Evolutionary conservation across 1,284 basidiomycete genomes (phyloP).

Genomic region (Phlebopus sp.): DNA sequence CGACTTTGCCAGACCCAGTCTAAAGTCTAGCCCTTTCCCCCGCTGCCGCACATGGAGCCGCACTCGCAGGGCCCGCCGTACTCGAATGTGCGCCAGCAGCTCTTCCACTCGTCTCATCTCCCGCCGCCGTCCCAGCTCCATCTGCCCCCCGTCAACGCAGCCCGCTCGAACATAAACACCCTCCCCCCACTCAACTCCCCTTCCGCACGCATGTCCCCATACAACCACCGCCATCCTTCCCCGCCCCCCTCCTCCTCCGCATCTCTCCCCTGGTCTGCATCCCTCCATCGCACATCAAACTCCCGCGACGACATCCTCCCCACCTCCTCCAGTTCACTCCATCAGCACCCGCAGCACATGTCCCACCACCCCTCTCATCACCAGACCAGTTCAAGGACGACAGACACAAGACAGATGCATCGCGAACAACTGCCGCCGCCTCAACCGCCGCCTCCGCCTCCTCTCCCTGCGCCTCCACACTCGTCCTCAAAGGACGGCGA

Average conservation of each 20-base stretch:
- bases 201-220: slow-evolving; percentile 23
- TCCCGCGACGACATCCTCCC: slow-evolving; percentile 38
- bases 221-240: slow-evolving; percentile 25
- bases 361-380: slow-evolving; percentile 15
- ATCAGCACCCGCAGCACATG: slow-evolving; percentile 15
- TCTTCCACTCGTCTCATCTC: slow-evolving; percentile 40
- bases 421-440: slow-evolving; percentile 24
- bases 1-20: neutral
- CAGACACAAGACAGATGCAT: slow-evolving; percentile 28
- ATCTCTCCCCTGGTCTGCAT: slow-evolving; percentile 20
- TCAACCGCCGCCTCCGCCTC: slow-evolving; percentile 20
- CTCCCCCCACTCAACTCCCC: slow-evolving; percentile 34
- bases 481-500: slow-evolving; percentile 32
- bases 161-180: slow-evolving; percentile 38
- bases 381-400: slow-evolving; percentile 16
- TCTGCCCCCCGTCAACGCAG: slow-evolving; percentile 34
- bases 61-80: slow-evolving; percentile 24
- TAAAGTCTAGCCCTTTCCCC: too few relatives aligned
- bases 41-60: slow-evolving; percentile 22
- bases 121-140: slow-evolving; percentile 46
- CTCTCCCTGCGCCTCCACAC: slow-evolving; percentile 16
- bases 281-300: slow-evolving; percentile 35
- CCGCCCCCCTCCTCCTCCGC: slow-evolving; percentile 20
- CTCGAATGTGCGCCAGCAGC: slow-evolving; percentile 27
- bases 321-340: slow-evolving; percentile 5